A percentile compares a stretch with the other conserved stretches of the same genome.
phyloP scores from a whole-genome alignment of 2,329 filamentous ascomycete genomes.

The Drechslerella dactyloides region DNA sequence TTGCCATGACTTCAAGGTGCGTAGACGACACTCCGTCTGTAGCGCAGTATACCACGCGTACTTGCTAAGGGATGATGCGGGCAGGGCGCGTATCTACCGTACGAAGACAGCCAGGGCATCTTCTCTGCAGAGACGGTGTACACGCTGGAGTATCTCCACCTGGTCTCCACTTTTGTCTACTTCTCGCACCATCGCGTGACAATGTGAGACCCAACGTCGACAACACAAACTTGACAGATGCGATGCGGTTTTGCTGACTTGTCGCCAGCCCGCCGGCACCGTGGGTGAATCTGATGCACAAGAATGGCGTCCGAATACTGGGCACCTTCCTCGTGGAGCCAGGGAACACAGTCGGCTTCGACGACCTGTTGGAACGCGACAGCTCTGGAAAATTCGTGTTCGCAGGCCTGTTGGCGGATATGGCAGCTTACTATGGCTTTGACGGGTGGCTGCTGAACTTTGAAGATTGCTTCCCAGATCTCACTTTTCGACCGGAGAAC shows the following conservation, averaged over 20 bases:
- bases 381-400: slow-evolving; percentile 56
- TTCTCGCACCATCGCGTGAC: slow-evolving; percentile 62
- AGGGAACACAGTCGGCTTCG: slow-evolving; percentile 46
- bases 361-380: slow-evolving; percentile 55
- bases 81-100: slow-evolving; percentile 60
- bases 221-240: slow-evolving; percentile 22
- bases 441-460: slow-evolving; percentile 63
- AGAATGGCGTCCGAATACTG: slow-evolving; percentile 60
- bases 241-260: background rate
- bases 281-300: slow-evolving; percentile 61
- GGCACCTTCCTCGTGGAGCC: slow-evolving; percentile 61
- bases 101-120: slow-evolving; percentile 58
- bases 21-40: background rate
- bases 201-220: slow-evolving; percentile 52
- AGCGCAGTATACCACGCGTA: background rate
- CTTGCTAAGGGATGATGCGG: slow-evolving; percentile 13
- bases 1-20: slow-evolving; percentile 54
- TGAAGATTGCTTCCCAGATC: slow-evolving; percentile 59
- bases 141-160: slow-evolving; percentile 60
- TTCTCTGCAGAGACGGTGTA: slow-evolving; percentile 57
- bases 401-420: slow-evolving; percentile 58
- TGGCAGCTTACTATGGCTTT: slow-evolving; percentile 60
- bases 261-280: slow-evolving; percentile 58
- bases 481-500: slow-evolving; percentile 55
- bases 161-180: slow-evolving; percentile 61